Conservation (phyloP, 345 rosid genomes). For the Toxicodendron radicans region DNA sequence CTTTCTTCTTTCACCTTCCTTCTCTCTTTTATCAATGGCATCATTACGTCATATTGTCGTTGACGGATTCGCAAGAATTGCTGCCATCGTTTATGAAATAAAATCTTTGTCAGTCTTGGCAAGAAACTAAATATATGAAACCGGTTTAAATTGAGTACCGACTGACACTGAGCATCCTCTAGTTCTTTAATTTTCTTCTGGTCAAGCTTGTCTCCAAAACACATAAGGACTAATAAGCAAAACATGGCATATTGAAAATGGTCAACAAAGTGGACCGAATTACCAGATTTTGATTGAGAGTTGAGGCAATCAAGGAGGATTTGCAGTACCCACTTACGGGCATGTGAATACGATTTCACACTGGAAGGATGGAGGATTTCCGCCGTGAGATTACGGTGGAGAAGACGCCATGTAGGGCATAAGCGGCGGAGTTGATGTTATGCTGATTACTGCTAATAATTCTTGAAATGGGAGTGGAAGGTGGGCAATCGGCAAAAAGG, state of each 20-base stretch:
- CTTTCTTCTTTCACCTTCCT: not conserved
- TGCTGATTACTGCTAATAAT: slow-evolving; percentile 11
- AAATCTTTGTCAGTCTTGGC: slow-evolving; percentile 13
- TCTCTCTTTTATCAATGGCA: not conserved
- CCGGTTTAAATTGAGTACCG: not conserved
- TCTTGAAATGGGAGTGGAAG: not conserved
- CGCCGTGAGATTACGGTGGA: not conserved
- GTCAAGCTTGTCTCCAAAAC: slow-evolving; percentile 19
- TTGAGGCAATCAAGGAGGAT: not conserved
- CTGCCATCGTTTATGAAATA: not conserved
- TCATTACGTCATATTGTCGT: not conserved
- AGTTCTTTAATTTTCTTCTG: slow-evolving; percentile 6
- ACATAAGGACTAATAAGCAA: slow-evolving; percentile 18
- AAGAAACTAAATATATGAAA: slow-evolving; percentile 1
- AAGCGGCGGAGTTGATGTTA: slow-evolving; percentile 2
- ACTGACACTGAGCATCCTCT: not conserved
- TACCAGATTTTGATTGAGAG: not conserved
- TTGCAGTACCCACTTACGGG: slow-evolving; percentile 6
- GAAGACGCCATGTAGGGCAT: slow-evolving; percentile 11
- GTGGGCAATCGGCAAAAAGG: not conserved
- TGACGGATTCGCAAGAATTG: not conserved
- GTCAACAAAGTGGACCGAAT: not conserved
- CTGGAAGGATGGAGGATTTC: not conserved
- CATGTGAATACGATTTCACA: slow-evolving; percentile 3
- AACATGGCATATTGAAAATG: slow-evolving; percentile 7